Percentiles rank a stretch among this genome's conserved stretches.
Conservation (phyloP, 1,284 basidiomycete genomes). For the Blastosporella zonata region DNA sequence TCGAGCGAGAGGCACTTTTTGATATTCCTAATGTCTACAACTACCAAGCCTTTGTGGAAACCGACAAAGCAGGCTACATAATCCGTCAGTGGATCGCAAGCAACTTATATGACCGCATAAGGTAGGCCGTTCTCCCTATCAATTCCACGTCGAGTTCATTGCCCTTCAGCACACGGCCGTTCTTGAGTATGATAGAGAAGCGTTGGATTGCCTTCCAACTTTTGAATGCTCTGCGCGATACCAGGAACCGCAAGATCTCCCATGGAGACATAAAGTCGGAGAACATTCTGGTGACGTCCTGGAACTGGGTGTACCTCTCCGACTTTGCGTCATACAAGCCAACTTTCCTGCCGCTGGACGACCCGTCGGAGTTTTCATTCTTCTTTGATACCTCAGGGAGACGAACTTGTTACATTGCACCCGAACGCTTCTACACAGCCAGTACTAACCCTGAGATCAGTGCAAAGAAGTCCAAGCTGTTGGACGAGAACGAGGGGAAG, state of each 20-base stretch:
- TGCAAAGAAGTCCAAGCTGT: slow-evolving; percentile 52
- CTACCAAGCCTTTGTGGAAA: slow-evolving; percentile 91
- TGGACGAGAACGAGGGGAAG: slow-evolving; percentile 45
- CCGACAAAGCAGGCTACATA: slow-evolving; percentile 94
- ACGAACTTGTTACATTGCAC: slow-evolving; percentile 94
- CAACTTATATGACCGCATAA: slow-evolving; percentile 96
- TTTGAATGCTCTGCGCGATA: slow-evolving; percentile 80
- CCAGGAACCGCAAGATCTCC: slow-evolving; percentile 79
- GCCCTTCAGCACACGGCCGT: slow-evolving; percentile 82
- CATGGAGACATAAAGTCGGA: slow-evolving; percentile 99
- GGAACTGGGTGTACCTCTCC: slow-evolving; percentile 93
- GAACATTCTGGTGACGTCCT: slow-evolving; percentile 95
- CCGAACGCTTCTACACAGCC: slow-evolving; percentile 91
- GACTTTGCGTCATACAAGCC: slow-evolving; percentile 99
- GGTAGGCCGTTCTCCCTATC: slow-evolving; percentile 48
- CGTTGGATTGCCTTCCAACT: slow-evolving; percentile 98
- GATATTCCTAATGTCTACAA: slow-evolving; percentile 89
- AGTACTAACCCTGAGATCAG: slow-evolving; percentile 67
- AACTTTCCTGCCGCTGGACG: slow-evolving; percentile 92
- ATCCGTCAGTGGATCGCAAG: slow-evolving; percentile 94
- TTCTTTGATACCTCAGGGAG: slow-evolving; percentile 96
- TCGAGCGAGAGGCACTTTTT: slow-evolving; percentile 79
- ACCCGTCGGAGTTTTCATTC: slow-evolving; percentile 97
- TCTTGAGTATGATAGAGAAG: slow-evolving; percentile 90
- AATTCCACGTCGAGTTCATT: not conserved